phyloP scores from a whole-genome alignment of 2,329 filamentous ascomycete genomes.

The Phoma sp. region DNA sequence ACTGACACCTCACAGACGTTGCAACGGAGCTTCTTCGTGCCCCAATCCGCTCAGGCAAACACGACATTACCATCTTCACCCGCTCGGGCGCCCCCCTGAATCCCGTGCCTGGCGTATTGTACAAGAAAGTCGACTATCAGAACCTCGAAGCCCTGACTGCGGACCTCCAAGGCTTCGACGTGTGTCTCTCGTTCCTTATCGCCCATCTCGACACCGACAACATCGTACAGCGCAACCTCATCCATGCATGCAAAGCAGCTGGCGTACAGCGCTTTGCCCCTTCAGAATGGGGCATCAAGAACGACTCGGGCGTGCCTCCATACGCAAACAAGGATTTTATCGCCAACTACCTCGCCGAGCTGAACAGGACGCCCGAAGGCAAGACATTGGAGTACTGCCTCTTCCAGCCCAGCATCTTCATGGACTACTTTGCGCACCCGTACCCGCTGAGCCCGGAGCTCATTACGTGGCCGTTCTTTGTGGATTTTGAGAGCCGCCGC shows the following conservation, averaged over 20 bases:
- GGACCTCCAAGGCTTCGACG: constrained; percentile 56
- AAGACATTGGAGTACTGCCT: constrained; percentile 62
- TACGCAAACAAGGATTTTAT: constrained; percentile 60
- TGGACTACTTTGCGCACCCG: constrained; percentile 62
- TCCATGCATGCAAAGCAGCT: constrained; percentile 39
- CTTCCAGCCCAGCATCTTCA: constrained; percentile 62
- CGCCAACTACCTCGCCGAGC: constrained; percentile 56
- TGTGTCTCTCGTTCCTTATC: constrained; percentile 53
- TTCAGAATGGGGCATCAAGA: constrained; percentile 40
- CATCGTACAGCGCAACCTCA: constrained; percentile 38
- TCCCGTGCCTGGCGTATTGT: constrained; percentile 42
- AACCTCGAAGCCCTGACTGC: constrained; percentile 47
- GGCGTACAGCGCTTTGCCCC: constrained; percentile 40
- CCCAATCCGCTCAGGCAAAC: constrained; percentile 56
- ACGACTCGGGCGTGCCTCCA: constrained; percentile 50
- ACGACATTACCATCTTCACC: constrained; percentile 60
- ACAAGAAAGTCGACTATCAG: constrained; percentile 55
- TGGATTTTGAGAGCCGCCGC: constrained; percentile 34
- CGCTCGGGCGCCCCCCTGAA: constrained; percentile 48
- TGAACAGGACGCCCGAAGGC: constrained; percentile 53
- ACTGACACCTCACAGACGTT: constrained; percentile 51
- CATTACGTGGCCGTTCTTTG: constrained; percentile 42
- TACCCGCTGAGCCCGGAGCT: constrained; percentile 56
- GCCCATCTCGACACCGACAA: constrained; percentile 33
- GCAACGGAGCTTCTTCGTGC: constrained; percentile 60